These are phyloP conservation scores for Amesomyces nigricolor DNA, from an alignment of 2,329 filamentous ascomycete species.

Conservation along the genomic window DNA sequence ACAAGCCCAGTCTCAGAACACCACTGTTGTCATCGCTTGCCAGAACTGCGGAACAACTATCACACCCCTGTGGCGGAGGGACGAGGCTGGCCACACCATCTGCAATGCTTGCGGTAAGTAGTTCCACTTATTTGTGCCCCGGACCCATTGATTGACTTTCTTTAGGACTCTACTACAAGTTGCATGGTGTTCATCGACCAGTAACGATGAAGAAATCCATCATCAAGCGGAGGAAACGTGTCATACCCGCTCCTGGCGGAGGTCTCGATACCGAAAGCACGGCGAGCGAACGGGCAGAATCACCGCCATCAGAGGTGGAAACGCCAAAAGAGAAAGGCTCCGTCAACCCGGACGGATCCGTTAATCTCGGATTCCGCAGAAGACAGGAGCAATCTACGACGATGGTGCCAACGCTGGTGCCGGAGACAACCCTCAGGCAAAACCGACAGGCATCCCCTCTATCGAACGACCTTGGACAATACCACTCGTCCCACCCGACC, in stretches of 20 bases:
- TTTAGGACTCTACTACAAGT: slow-evolving; percentile 86
- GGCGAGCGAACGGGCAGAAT: slow-evolving; percentile 45
- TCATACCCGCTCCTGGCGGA: slow-evolving; percentile 69
- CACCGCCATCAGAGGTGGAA: slow-evolving; percentile 34
- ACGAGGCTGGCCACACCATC: slow-evolving; percentile 92
- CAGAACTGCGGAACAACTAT: slow-evolving; percentile 97
- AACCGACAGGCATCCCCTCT: slow-evolving; percentile 42
- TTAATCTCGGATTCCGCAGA: slow-evolving; percentile 55
- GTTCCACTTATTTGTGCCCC: neutral
- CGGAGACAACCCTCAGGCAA: slow-evolving; percentile 40
- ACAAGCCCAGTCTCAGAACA: slow-evolving; percentile 41
- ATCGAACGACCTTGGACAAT: slow-evolving; percentile 42
- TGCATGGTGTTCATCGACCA: slow-evolving; percentile 87
- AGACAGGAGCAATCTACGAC: slow-evolving; percentile 41
- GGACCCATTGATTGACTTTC: slow-evolving; percentile 25
- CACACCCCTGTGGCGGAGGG: slow-evolving; percentile 89
- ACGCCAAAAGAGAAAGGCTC: slow-evolving; percentile 46
- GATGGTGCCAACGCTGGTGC: slow-evolving; percentile 47
- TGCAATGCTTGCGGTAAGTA: slow-evolving; percentile 94
- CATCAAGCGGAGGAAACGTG: slow-evolving; percentile 91
- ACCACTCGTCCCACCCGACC: slow-evolving; percentile 42
- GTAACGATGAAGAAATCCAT: slow-evolving; percentile 99
- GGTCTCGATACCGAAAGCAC: slow-evolving; percentile 37
- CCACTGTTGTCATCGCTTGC: slow-evolving; percentile 76
- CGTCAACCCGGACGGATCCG: slow-evolving; percentile 57